Evolutionary conservation across 2,329 filamentous ascomycete genomes (phyloP).

Genomic region (Xylaria sp.): DNA sequence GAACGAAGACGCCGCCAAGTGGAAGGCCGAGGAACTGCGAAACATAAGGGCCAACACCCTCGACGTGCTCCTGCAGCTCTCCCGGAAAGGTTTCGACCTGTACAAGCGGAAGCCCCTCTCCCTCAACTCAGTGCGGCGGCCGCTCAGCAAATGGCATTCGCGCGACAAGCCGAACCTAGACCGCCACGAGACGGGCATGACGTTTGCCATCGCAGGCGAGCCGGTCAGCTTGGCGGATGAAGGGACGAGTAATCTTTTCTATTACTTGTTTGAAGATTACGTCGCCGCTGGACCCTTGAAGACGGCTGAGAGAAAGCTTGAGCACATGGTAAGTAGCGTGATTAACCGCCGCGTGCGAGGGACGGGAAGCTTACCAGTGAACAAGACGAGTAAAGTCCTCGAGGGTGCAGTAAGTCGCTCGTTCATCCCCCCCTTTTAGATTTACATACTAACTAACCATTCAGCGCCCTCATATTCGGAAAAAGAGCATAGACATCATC

Average conservation of each 20-base stretch:
- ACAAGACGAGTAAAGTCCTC: slow-evolving; percentile 52
- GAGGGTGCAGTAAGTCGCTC: slow-evolving; percentile 49
- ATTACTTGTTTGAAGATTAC: slow-evolving; percentile 76
- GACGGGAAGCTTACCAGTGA: slow-evolving; percentile 33
- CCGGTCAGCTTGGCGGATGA: slow-evolving; percentile 53
- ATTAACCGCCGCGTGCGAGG: neutral
- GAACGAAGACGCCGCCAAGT: slow-evolving; percentile 38
- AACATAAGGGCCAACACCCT: slow-evolving; percentile 55
- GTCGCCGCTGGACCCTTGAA: slow-evolving; percentile 67
- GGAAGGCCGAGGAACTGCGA: slow-evolving; percentile 47
- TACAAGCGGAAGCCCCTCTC: slow-evolving; percentile 56
- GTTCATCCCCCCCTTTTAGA: slow-evolving; percentile 10
- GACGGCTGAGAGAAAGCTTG: slow-evolving; percentile 57
- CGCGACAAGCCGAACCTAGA: slow-evolving; percentile 38
- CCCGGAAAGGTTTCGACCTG: slow-evolving; percentile 51
- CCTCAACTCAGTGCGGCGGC: slow-evolving; percentile 54
- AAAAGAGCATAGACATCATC: slow-evolving; percentile 64
- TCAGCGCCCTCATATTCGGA: slow-evolving; percentile 50
- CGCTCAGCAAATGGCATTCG: slow-evolving; percentile 55
- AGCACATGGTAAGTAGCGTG: slow-evolving; percentile 57
- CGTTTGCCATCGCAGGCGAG: slow-evolving; percentile 34
- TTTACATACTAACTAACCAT: slow-evolving; percentile 22
- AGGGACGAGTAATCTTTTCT: slow-evolving; percentile 70
- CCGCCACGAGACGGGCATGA: slow-evolving; percentile 42
- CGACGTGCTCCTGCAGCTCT: slow-evolving; percentile 55